Evolutionary conservation across 164 flowering plant genomes (phyloP), one percentile per base, ranked within the genome.

Genomic region (Stephania japonica): DNA sequence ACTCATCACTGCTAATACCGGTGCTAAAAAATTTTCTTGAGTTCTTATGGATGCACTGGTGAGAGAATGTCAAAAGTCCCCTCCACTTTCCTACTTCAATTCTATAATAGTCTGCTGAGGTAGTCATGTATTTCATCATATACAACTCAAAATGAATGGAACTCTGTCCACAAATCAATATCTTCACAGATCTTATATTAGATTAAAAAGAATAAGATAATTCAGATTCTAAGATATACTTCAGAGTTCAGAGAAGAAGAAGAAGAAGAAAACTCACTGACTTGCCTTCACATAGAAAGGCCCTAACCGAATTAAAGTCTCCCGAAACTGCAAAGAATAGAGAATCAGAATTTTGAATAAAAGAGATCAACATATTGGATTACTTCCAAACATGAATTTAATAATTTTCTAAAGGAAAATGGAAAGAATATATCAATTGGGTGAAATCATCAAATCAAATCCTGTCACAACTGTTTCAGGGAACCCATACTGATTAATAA

Each of bases 201-300:
- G 38, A 53, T 5, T 53, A 53, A 53, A 16, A 53, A 56, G 23
- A 18, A 18, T 3, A 16, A 18, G 4, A 56, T 14, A 56, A 56
- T 56, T 56, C 63, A 56, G n/a, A 56, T 56, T 56, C 63, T 23
- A n/a, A 56, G 62, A n/a, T 44, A 56, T 21, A 53, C 18, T 5
- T 56, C 19, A 56, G 38, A 32, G 38, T 0, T n/a, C n/a, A 32
- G 38, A 32, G 38, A 32, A 32, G 38, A 32, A 32, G 38, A 32
- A 32, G 38, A 32, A 56, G 63, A 56, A 32, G 12, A 64, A 24
- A 64, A 62, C 27, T 24, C 6, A 49, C 19, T 25, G 26, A 72
- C 72, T 78, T 70, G 77, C 97, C 97, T 95, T 95, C 71, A 91
- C 76, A 81, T 92, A 95, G 79, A 95, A 95, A 72, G 99, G 99